These are phyloP conservation scores for Petunia hybrid DNA, from an alignment of 305 asterid species.

Conservation along the genomic window DNA sequence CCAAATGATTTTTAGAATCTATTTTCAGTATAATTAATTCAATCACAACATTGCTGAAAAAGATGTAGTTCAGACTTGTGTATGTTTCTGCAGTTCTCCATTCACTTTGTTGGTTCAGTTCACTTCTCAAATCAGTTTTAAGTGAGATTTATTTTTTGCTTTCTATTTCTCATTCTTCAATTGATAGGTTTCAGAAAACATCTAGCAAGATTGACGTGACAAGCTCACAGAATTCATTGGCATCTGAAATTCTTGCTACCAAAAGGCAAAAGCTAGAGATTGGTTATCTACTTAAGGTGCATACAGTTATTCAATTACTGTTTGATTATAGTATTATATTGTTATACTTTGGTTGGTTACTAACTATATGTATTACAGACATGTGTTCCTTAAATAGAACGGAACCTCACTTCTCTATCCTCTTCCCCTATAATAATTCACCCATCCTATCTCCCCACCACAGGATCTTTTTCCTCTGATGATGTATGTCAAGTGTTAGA, in stretches of 20 bases:
- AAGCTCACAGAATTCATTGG: slow-evolving; percentile 39
- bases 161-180: slow-evolving; percentile 32
- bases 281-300: slow-evolving; percentile 80
- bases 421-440: slow-evolving; percentile 19
- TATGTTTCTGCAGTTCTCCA: slow-evolving; percentile 22
- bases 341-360: slow-evolving; percentile 8
- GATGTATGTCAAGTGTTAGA: slow-evolving; percentile 22
- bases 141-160: not conserved
- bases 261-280: slow-evolving; percentile 86
- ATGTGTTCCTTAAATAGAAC: not conserved
- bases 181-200: slow-evolving; percentile 57
- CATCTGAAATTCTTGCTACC: slow-evolving; percentile 52
- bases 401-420: not conserved
- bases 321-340: slow-evolving; percentile 28
- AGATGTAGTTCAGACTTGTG: not conserved
- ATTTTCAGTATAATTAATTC: not conserved
- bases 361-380: not conserved
- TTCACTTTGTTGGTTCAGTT: slow-evolving; percentile 10
- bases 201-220: slow-evolving; percentile 41
- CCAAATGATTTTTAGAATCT: not conserved
- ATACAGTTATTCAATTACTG: not conserved
- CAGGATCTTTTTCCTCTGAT: not conserved
- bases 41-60: not conserved
- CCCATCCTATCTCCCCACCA: not conserved
- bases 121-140: not conserved